These are phyloP conservation scores for Pterulicium gracile DNA, from an alignment of 1,284 basidiomycete genomes.

Conservation along the genomic window DNA sequence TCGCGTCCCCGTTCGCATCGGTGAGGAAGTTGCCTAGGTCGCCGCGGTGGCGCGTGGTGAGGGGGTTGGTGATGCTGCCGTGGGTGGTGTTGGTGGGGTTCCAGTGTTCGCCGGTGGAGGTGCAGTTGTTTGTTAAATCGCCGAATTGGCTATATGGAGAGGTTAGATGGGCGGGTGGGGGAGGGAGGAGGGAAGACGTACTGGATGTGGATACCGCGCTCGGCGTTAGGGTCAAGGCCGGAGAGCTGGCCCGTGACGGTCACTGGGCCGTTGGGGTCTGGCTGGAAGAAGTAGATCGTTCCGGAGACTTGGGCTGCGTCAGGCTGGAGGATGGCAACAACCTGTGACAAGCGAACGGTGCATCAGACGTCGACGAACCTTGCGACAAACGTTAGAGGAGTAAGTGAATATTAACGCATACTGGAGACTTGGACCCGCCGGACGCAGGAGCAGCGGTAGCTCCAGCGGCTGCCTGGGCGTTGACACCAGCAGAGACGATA, in stretches of 20 bases:
- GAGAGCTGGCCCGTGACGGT: background rate
- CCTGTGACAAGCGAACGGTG: too few relatives aligned
- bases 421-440: too few relatives aligned
- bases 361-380: too few relatives aligned
- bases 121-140: constrained; percentile 4
- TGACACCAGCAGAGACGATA: background rate
- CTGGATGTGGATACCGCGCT: constrained; percentile 5
- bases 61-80: background rate
- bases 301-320: background rate
- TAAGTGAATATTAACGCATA: too few relatives aligned
- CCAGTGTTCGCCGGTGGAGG: constrained; percentile 5
- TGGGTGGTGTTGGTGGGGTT: constrained; percentile 6
- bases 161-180: background rate
- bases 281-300: constrained; percentile 3
- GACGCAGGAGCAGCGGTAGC: background rate
- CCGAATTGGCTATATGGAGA: constrained; percentile 3
- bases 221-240: constrained; percentile 3
- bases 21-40: constrained; percentile 4
- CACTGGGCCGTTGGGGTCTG: background rate
- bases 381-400: too few relatives aligned
- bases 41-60: constrained; percentile 2
- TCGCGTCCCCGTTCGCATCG: constrained; percentile 2
- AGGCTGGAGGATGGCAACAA: background rate
- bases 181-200: background rate
- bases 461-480: background rate